Conservation (phyloP, 768 basidiomycete genomes). For the Saitozyma podzolica region DNA sequence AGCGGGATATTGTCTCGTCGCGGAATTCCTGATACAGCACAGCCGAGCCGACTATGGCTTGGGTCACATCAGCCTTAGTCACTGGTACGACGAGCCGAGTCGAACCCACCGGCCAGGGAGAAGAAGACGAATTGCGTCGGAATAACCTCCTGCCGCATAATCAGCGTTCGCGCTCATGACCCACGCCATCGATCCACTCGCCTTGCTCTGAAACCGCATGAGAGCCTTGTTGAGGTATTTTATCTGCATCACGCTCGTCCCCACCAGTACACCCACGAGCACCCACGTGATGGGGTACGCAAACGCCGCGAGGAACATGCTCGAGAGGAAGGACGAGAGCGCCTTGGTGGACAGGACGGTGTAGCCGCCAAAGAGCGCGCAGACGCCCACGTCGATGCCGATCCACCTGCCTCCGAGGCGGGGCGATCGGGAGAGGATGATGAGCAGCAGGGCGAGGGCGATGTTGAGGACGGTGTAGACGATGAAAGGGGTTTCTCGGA, state of each 20-base stretch:
- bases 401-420: constrained; percentile 66
- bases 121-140: constrained; percentile 95
- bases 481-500: constrained; percentile 71
- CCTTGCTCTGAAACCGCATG: constrained; percentile 91
- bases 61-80: constrained; percentile 1
- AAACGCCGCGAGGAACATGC: constrained; percentile 74
- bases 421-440: constrained; percentile 67
- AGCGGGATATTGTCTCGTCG: constrained; percentile 63
- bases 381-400: constrained; percentile 74
- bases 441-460: constrained; percentile 58
- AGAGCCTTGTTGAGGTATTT: constrained; percentile 61
- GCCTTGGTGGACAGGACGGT: constrained; percentile 94
- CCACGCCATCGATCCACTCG: constrained; percentile 46
- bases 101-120: constrained; percentile 64
- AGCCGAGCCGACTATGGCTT: constrained; percentile 84
- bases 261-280: constrained; percentile 60
- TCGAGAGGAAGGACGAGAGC: constrained; percentile 77
- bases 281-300: constrained; percentile 61
- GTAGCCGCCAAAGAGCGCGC: constrained; percentile 57
- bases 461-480: constrained; percentile 70
- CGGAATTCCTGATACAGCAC: constrained; percentile 93
- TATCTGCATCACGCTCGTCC: constrained; percentile 51
- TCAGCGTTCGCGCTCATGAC: constrained; percentile 6
- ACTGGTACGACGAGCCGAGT: neutral
- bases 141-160: constrained; percentile 68